Conservation (phyloP, 108 stramenopile species). For the Cyclotella choctawhatcheeana region DNA sequence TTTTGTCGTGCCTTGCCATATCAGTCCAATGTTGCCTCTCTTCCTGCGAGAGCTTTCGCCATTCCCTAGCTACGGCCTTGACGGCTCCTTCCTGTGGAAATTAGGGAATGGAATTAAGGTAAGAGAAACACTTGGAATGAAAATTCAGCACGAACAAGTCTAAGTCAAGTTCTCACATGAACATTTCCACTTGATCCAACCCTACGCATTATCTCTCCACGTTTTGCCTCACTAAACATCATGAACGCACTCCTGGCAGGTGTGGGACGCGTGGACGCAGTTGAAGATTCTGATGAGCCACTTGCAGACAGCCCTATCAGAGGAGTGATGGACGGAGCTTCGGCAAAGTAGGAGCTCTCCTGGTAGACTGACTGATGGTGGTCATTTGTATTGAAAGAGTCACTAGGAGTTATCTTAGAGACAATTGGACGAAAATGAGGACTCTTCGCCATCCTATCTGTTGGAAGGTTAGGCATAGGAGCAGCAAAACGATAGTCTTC, state of each 20-base stretch:
- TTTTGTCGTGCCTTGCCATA: slow-evolving; percentile 27
- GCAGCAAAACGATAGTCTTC: slow-evolving; percentile 1
- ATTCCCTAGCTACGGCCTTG: slow-evolving; percentile 39
- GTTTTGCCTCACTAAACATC: slow-evolving; percentile 35
- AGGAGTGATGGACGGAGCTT: slow-evolving; percentile 11
- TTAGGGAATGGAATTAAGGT: neutral
- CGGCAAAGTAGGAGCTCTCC: slow-evolving; percentile 26
- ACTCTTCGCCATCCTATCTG: neutral
- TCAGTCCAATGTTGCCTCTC: slow-evolving; percentile 37
- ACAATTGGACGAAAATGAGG: slow-evolving; percentile 2
- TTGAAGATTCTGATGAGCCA: slow-evolving; percentile 29
- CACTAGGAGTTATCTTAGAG: neutral
- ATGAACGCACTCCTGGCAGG: slow-evolving; percentile 52
- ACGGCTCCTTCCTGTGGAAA: slow-evolving; percentile 18
- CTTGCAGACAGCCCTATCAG: slow-evolving; percentile 12
- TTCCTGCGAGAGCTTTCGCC: slow-evolving; percentile 29
- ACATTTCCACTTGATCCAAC: slow-evolving; percentile 7
- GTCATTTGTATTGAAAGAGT: neutral
- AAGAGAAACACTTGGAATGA: neutral
- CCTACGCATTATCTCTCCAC: slow-evolving; percentile 20
- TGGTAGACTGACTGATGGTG: slow-evolving; percentile 3
- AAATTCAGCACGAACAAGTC: neutral
- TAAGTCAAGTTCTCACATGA: neutral
- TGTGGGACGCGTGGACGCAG: slow-evolving; percentile 19
- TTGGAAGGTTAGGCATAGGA: slow-evolving; percentile 4